Evolutionary conservation across 2,329 filamentous ascomycete species (phyloP).

Genomic region (Penicillium polonicum): DNA sequence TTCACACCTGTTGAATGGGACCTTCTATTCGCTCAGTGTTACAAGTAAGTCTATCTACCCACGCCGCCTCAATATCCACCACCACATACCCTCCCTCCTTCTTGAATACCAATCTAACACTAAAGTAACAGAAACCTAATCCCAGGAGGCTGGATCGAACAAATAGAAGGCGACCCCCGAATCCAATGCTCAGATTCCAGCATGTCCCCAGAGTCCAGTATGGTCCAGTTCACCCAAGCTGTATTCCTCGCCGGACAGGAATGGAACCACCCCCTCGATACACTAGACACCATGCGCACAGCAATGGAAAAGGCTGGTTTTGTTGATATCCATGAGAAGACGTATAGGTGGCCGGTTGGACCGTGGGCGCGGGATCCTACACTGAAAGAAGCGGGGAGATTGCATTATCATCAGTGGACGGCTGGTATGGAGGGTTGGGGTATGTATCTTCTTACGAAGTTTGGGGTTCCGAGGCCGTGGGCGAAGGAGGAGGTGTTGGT

Average conservation of each 20-base stretch:
- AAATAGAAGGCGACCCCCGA: constrained; percentile 1
- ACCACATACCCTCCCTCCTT: not conserved
- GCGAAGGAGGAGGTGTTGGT: constrained; percentile 7
- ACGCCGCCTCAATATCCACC: too few species aligned
- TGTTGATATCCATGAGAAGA: constrained; percentile 26
- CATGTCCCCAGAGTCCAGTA: not conserved
- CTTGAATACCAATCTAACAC: not conserved
- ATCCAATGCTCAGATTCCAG: not conserved
- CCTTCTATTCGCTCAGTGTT: constrained; percentile 1
- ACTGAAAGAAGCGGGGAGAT: constrained; percentile 42
- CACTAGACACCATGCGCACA: constrained; percentile 19
- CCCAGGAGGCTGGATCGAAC: constrained; percentile 8
- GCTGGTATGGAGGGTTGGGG: constrained; percentile 24
- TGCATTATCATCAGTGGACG: constrained; percentile 21
- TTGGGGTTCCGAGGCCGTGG: constrained; percentile 14
- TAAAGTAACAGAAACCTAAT: not conserved
- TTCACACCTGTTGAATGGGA: constrained; percentile 7
- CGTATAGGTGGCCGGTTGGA: constrained; percentile 25
- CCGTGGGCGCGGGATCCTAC: constrained; percentile 26
- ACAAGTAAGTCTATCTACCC: not conserved
- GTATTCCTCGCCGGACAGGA: constrained; percentile 17
- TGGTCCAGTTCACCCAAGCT: not conserved
- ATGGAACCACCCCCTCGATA: constrained; percentile 18
- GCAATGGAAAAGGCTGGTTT: constrained; percentile 28
- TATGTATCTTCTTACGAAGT: constrained; percentile 22